A percentile compares a stretch with the other conserved stretches of the same genome.
Evolutionary conservation across 2,329 filamentous ascomycete genomes (phyloP).

Genomic region (Ceratocystis lukuohia): DNA sequence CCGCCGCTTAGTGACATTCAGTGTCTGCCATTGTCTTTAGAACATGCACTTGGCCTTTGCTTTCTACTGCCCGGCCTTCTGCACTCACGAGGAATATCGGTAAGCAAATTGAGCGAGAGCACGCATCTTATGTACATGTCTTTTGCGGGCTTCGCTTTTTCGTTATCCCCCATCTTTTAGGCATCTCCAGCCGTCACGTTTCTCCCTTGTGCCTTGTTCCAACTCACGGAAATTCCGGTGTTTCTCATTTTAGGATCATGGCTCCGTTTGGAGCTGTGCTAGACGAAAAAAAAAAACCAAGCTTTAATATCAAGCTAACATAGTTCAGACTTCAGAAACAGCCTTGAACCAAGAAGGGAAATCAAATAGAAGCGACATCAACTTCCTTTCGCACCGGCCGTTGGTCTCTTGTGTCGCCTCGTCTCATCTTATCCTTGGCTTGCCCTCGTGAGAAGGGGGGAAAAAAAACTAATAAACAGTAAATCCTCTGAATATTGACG

Average conservation of each 20-base stretch:
- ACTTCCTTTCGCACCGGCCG: background rate
- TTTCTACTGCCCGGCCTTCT: background rate
- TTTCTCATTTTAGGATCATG: slow-evolving; percentile 10
- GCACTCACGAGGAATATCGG: background rate
- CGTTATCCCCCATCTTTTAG: background rate
- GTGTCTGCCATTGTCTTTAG: background rate
- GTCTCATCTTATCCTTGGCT: slow-evolving; percentile 4
- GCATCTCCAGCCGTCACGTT: background rate
- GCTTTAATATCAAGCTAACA: background rate
- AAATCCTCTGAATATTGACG: background rate
- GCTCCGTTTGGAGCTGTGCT: background rate
- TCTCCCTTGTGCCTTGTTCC: background rate
- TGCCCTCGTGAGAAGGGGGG: background rate
- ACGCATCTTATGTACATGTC: background rate
- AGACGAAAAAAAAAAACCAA: background rate
- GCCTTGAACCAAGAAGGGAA: background rate
- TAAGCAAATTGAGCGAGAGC: background rate
- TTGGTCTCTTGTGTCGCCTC: slow-evolving; percentile 4
- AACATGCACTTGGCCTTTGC: background rate
- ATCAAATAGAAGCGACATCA: background rate
- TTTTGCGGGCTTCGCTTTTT: background rate
- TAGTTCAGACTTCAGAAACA: background rate
- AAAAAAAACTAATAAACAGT: background rate
- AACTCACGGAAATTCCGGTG: background rate
- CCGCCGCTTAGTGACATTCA: background rate